phyloP scores from a whole-genome alignment of 495 filamentous ascomycete genomes.

The Lasiosphaeris hirsuta region DNA sequence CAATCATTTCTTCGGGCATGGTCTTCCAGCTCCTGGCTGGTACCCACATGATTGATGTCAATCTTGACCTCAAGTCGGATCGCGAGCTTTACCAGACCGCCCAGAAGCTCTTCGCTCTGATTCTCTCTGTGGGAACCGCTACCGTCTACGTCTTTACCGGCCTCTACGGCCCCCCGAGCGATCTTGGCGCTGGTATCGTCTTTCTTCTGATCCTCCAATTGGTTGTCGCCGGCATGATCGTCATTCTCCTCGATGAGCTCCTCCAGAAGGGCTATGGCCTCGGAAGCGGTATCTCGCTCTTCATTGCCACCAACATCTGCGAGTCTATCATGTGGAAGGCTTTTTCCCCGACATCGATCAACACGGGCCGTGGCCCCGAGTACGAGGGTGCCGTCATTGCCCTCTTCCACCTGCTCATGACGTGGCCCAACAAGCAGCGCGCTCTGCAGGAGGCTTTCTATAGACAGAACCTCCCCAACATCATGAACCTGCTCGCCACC shows the following conservation, averaged over 20 bases:
- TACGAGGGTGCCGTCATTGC: constrained; percentile 99
- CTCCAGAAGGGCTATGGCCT: constrained; percentile 99
- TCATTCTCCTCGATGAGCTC: constrained; percentile 98
- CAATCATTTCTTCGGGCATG: constrained; percentile 99
- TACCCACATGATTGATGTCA: constrained; percentile 99
- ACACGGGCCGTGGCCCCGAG: constrained; percentile 97
- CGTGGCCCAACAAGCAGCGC: constrained; percentile 97
- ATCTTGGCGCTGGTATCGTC: constrained; percentile 96
- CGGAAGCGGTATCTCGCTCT: constrained; percentile 96
- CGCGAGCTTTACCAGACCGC: constrained; percentile 99
- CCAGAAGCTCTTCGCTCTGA: constrained; percentile 99
- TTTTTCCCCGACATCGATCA: constrained; percentile 98
- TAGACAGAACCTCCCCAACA: constrained; percentile 98
- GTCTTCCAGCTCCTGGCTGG: constrained; percentile 99
- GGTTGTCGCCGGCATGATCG: constrained; percentile 92
- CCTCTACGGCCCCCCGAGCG: constrained; percentile 92
- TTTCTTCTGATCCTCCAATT: constrained; percentile 96
- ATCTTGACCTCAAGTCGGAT: constrained; percentile 98
- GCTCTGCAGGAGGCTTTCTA: constrained; percentile 98
- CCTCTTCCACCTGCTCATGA: constrained; percentile 95
- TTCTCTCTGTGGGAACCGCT: constrained; percentile 94
- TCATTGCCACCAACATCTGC: constrained; percentile 99
- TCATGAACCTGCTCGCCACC: constrained; percentile 97
- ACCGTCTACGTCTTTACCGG: constrained; percentile 97
- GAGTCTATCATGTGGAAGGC: constrained; percentile 99